A percentile compares a stretch with the other conserved stretches of the same genome.
Evolutionary conservation across 352 stramenopile species (phyloP).

Genomic region (Globisporangium nagaii): DNA sequence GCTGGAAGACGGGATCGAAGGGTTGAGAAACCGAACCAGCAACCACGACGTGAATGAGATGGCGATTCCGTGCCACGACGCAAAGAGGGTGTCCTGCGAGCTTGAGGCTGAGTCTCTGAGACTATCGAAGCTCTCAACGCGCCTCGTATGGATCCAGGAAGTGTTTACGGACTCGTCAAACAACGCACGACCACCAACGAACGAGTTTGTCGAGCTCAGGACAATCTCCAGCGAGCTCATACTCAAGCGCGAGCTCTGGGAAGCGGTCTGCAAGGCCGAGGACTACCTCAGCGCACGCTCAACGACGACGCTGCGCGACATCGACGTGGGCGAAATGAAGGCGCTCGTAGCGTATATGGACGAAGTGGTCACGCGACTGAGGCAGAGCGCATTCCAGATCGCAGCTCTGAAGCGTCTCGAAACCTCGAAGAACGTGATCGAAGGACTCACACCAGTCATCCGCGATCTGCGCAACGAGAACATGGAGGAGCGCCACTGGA

Average conservation of each 20-base stretch:
- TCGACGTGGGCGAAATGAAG: slow-evolving; percentile 41
- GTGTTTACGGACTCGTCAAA: slow-evolving; percentile 35
- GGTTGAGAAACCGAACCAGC: slow-evolving; percentile 22
- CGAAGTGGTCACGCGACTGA: slow-evolving; percentile 17
- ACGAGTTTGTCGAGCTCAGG: slow-evolving; percentile 36
- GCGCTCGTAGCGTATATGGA: slow-evolving; percentile 17
- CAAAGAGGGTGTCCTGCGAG: slow-evolving; percentile 15
- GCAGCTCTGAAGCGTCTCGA: slow-evolving; percentile 29
- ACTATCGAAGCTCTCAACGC: slow-evolving; percentile 19
- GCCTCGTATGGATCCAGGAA: slow-evolving; percentile 29
- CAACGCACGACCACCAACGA: slow-evolving; percentile 15
- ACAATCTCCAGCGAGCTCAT: slow-evolving; percentile 30
- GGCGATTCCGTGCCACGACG: slow-evolving; percentile 26
- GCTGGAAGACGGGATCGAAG: slow-evolving; percentile 9
- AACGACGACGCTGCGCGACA: slow-evolving; percentile 27
- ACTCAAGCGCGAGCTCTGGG: slow-evolving; percentile 58
- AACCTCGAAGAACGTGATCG: slow-evolving; percentile 31
- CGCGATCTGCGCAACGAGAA: slow-evolving; percentile 55
- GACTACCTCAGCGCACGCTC: slow-evolving; percentile 31
- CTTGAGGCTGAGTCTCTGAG: slow-evolving; percentile 24
- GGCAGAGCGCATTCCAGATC: slow-evolving; percentile 14
- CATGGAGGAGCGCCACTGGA: slow-evolving; percentile 61
- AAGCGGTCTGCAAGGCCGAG: slow-evolving; percentile 41
- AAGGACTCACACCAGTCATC: slow-evolving; percentile 45
- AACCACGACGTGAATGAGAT: slow-evolving; percentile 27